Conservation (phyloP, 805 yeast genomes). For the Myxozyma monticola region DNA sequence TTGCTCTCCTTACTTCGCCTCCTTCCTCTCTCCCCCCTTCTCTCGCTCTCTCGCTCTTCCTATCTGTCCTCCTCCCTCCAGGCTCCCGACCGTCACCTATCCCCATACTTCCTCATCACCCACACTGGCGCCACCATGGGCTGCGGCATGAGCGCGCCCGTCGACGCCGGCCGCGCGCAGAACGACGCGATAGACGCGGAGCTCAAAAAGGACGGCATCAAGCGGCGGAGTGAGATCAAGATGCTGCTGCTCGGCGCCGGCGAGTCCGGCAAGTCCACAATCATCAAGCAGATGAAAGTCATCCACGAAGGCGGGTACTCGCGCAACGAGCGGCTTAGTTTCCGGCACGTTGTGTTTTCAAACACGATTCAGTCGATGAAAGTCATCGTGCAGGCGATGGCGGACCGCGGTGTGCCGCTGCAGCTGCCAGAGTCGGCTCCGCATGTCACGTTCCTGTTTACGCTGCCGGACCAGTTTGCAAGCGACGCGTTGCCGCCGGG, state of each 20-base stretch:
- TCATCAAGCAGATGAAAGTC: slow-evolving; percentile 81
- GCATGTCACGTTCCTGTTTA: background rate
- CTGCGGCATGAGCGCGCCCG: slow-evolving; percentile 32
- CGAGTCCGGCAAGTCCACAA: slow-evolving; percentile 92
- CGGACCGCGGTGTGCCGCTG: slow-evolving; percentile 61
- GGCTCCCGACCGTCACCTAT: too few relatives aligned
- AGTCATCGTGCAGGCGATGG: slow-evolving; percentile 54
- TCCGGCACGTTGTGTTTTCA: slow-evolving; percentile 87
- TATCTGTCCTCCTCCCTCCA: too few relatives aligned
- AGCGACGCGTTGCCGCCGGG: slow-evolving; percentile 42
- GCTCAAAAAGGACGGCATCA: slow-evolving; percentile 26
- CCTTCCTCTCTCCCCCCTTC: too few relatives aligned
- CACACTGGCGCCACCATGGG: slow-evolving; percentile 30
- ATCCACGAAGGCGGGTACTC: slow-evolving; percentile 85
- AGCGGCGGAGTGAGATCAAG: slow-evolving; percentile 37
- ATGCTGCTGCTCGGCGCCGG: slow-evolving; percentile 83
- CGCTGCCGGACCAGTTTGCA: slow-evolving; percentile 21
- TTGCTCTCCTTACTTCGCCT: too few relatives aligned
- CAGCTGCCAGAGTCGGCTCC: background rate
- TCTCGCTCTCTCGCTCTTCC: too few relatives aligned
- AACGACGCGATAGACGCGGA: slow-evolving; percentile 50
- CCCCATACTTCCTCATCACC: too few relatives aligned
- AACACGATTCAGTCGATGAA: slow-evolving; percentile 57
- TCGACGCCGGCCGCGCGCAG: slow-evolving; percentile 40
- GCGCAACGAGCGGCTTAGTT: slow-evolving; percentile 73